phyloP scores from a whole-genome alignment of 176 grass and related monocot species.

The Triticum turgidum region DNA sequence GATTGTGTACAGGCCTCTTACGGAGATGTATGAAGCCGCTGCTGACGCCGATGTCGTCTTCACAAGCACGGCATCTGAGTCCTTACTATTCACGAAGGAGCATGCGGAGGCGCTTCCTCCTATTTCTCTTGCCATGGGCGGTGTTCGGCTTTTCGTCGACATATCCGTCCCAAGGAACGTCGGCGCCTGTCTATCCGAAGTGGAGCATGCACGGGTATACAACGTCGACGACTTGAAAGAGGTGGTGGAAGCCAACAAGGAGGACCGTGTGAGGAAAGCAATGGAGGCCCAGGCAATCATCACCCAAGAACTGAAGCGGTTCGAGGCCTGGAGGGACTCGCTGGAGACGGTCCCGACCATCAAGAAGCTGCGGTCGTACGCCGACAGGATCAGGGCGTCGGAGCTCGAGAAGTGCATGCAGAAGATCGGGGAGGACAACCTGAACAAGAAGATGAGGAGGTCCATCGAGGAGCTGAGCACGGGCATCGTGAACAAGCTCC shows the following conservation, averaged over 20 bases:
- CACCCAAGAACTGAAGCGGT: conserved; percentile 61
- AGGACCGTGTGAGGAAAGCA: conserved; percentile 78
- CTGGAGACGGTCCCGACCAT: conserved; percentile 88
- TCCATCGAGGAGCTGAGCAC: conserved; percentile 78
- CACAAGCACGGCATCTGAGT: conserved; percentile 83
- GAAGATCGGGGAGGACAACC: conserved; percentile 64
- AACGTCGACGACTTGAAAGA: conserved; percentile 91
- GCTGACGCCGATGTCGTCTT: conserved; percentile 71
- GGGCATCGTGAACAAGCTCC: conserved; percentile 83
- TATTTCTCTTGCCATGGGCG: conserved; percentile 53
- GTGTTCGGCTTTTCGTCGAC: conserved; percentile 63
- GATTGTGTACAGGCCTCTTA: conserved; percentile 73
- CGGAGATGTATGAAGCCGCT: conserved; percentile 73
- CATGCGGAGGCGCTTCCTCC: conserved; percentile 43
- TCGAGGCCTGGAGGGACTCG: conserved; percentile 84
- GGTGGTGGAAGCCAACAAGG: conserved; percentile 88
- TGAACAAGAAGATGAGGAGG: conserved; percentile 77
- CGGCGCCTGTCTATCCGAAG: conserved; percentile 52
- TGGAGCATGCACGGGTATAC: conserved; percentile 49
- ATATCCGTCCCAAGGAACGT: conserved; percentile 92
- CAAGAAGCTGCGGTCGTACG: conserved; percentile 81
- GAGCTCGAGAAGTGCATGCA: conserved; percentile 87
- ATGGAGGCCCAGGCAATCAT: conserved; percentile 82
- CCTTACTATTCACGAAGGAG: conserved; percentile 67
- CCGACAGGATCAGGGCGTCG: conserved; percentile 72